Conservation (phyloP, 306 rosid species). For the Glycine latifolia region DNA sequence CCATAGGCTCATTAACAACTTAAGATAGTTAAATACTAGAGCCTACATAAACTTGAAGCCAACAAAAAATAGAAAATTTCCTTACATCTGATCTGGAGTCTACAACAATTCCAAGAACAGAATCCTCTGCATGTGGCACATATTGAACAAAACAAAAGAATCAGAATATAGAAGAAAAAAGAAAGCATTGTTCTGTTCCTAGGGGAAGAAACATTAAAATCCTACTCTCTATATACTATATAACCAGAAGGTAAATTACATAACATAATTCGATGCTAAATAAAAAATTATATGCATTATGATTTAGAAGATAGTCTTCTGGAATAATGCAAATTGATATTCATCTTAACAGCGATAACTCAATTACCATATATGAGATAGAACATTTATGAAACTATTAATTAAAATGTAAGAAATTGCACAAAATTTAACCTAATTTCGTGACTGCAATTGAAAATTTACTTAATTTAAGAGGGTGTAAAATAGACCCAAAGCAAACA, state of each 20-base stretch:
- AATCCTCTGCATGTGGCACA: constrained; percentile 85
- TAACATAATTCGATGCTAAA: constrained; percentile 3
- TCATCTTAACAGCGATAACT: constrained; percentile 4
- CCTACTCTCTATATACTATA: neutral
- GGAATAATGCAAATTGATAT: constrained; percentile 29
- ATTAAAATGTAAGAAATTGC: constrained; percentile 1
- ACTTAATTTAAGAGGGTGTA: neutral
- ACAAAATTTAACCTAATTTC: constrained; percentile 11
- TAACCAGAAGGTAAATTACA: neutral
- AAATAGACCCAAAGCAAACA: constrained; percentile 24
- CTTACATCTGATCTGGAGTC: constrained; percentile 93
- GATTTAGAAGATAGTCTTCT: constrained; percentile 29
- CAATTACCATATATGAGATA: neutral
- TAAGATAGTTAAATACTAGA: constrained; percentile 12
- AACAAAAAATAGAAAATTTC: constrained; percentile 26
- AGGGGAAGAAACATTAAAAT: constrained; percentile 1
- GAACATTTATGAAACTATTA: neutral
- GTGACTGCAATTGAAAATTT: neutral
- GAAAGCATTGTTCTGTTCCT: neutral
- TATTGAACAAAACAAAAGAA: constrained; percentile 61
- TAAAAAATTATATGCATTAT: neutral
- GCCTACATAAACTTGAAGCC: constrained; percentile 1
- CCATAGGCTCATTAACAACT: constrained; percentile 22
- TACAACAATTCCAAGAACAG: constrained; percentile 85
- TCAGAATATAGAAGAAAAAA: constrained; percentile 11